Base-by-base conservation (phyloP, 495 filamentous ascomycete genomes). In the Tetracladium marchalianum region DNA sequence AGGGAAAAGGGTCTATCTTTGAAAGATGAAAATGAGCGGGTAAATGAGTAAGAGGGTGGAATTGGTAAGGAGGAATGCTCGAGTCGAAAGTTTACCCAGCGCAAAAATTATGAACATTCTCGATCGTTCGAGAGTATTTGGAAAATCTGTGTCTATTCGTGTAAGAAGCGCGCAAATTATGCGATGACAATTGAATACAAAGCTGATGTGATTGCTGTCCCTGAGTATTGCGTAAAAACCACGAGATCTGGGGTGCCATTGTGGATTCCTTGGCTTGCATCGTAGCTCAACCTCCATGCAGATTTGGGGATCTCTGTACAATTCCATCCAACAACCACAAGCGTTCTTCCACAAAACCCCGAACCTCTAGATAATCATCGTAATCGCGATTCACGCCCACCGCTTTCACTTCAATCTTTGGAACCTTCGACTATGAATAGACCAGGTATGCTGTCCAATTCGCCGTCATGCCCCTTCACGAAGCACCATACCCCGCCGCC, bases 351-450 rank as follows among this genome's bases (percentile, higher is more conserved):
- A 27, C 22, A 52, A 52, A 24, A 22, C 31, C 31, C n/a, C 12
- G 24, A 42, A 22, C 35, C 46, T 53, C 35, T 19, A 42, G 33
- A 38, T 44, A 41, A 46, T 34, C 48, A 54, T 51, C 41, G 31
- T 48, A 58, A 47, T 17, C 40, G 35, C 22, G 19, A 27, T 27
- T 7, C 7, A n/a, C 37, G 2, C 31, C 5, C 24, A 27, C 15
- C 6, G 1, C 8, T 15, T 16, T 24, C 17, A n/a, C 31, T 35
- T 17, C 8, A 19, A 33, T 3, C 35, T 31, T 19, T 22, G 37
- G 31, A 34, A 13, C 4, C 40, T 39, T 35, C 47, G 53, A 68
- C 63, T 58, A 77, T 77, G 73, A 77, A 77, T 64, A 67, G 73
- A 60, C 66, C 70, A 77, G 73, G 73, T 77, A 77, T 53, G 63